phyloP scores from a whole-genome alignment of 805 yeast genomes.

The Hermanozyma aechmeae region DNA sequence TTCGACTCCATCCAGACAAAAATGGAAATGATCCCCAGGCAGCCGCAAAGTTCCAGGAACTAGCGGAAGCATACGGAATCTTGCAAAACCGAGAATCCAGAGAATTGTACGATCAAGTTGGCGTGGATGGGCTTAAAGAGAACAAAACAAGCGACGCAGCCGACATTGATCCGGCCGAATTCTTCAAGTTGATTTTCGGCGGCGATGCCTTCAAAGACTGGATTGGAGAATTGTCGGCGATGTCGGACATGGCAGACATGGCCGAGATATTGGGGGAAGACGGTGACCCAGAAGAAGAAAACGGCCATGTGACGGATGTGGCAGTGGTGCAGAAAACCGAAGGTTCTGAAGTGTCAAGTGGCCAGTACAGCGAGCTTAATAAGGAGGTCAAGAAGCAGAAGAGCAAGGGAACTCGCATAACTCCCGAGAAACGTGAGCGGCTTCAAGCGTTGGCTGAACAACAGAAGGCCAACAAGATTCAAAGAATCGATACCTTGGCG shows the following conservation, averaged over 20 bases:
- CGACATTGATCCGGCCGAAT: constrained; percentile 68
- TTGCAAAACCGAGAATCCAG: constrained; percentile 66
- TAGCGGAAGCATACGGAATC: constrained; percentile 63
- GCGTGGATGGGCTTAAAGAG: constrained; percentile 51
- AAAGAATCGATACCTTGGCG: constrained; percentile 43
- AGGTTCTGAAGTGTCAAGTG: constrained; percentile 5
- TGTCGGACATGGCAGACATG: constrained; percentile 63
- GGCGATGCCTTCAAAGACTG: constrained; percentile 72
- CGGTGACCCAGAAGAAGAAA: constrained; percentile 19
- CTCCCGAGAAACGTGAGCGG: constrained; percentile 38
- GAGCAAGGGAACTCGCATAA: constrained; percentile 12
- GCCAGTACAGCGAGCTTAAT: constrained; percentile 4
- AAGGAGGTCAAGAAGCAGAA: constrained; percentile 18
- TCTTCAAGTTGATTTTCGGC: constrained; percentile 76
- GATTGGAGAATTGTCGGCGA: constrained; percentile 79
- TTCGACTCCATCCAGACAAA: constrained; percentile 61
- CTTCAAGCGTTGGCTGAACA: constrained; percentile 42
- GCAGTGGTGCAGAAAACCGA: neutral
- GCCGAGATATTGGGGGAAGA: constrained; percentile 39
- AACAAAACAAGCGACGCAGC: constrained; percentile 63
- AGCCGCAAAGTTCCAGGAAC: constrained; percentile 72
- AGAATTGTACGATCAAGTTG: constrained; percentile 71
- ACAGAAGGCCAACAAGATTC: constrained; percentile 40
- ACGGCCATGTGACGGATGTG: constrained; percentile 6
- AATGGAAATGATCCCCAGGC: constrained; percentile 93